Base-by-base conservation (phyloP, 2,329 filamentous ascomycete genomes). In the Orbilia blumenaviensis region DNA sequence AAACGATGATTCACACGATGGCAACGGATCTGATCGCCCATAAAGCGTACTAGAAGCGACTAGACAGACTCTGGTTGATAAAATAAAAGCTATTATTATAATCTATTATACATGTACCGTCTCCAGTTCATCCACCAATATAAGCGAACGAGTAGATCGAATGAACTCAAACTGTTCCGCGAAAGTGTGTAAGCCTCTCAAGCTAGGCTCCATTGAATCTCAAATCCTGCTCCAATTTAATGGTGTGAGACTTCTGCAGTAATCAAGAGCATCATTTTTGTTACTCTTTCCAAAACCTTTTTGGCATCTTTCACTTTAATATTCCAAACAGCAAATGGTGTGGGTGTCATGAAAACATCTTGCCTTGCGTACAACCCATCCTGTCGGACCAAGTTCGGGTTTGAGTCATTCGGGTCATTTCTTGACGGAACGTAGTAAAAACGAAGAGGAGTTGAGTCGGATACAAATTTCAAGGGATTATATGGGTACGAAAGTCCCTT, bases 301-400 rank as follows among this genome's bases (percentile, higher is more conserved):
- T 18, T 32, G 1, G 62, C 71, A 63, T 75, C 27, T 1, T 48
- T 38, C 3, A 77, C 23, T 29, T 77, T 77, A 25, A 77, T 71
- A 66, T 64, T 77, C 73, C 73, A 77, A 4, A 61, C 50, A 12
- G 66, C 73, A 21, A 77, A 77, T 2, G 73, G 73, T 1, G 66
- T 58, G 10, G 73, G 73, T 8, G 64, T 69, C 73, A 77, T 77
- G 29, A 69, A 77, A 3, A 77, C 66, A 34, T 71, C 46, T 23
- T 69, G 64, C 4, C 44, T 34, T 6, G 66, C 66, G 42, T 69
- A 77, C 10, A 56, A 32, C 3, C 73, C 73, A 44, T 77, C 73
- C 21, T 63, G 58, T 16, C 64, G 32, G 34, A 77, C 38, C 16
- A 66, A 34, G 48, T 71, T 71, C 14, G 36, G 8, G 42, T 77